Conservation (phyloP, 2,329 filamentous ascomycete species). For the Colletotrichum sp. region DNA sequence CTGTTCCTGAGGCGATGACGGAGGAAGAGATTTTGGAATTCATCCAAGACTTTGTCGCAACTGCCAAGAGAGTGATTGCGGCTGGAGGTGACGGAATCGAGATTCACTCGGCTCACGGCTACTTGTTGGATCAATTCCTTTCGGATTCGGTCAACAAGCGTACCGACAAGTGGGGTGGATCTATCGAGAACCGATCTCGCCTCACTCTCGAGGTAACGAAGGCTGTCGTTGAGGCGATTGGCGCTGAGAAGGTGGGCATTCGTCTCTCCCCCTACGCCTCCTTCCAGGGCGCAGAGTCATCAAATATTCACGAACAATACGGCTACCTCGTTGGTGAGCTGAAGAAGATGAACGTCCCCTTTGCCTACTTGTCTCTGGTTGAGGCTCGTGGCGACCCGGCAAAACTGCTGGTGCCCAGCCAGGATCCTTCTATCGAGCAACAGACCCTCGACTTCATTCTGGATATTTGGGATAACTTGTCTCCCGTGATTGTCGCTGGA, state of each 20-base stretch:
- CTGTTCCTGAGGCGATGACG: slow-evolving; percentile 63
- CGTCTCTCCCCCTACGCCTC: slow-evolving; percentile 38
- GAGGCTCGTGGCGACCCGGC: slow-evolving; percentile 30
- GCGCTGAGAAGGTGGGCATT: slow-evolving; percentile 42
- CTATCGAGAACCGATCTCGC: slow-evolving; percentile 51
- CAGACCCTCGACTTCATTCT: slow-evolving; percentile 33
- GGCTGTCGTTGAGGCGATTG: slow-evolving; percentile 20
- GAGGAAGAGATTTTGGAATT: slow-evolving; percentile 64
- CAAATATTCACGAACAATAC: slow-evolving; percentile 24
- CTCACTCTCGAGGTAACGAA: slow-evolving; percentile 51
- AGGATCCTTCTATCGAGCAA: slow-evolving; percentile 33
- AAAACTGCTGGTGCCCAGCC: slow-evolving; percentile 37
- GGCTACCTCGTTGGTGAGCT: slow-evolving; percentile 30
- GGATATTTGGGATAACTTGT: slow-evolving; percentile 31
- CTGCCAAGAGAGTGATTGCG: slow-evolving; percentile 54
- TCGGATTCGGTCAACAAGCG: slow-evolving; percentile 40
- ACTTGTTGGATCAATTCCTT: slow-evolving; percentile 64
- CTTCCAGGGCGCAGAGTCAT: slow-evolving; percentile 28
- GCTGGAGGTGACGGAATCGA: slow-evolving; percentile 72
- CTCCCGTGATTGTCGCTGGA: slow-evolving; percentile 31
- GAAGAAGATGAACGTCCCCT: slow-evolving; percentile 26
- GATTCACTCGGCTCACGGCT: slow-evolving; percentile 55
- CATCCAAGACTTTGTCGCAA: slow-evolving; percentile 59
- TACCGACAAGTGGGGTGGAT: slow-evolving; percentile 56
- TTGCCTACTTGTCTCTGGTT: slow-evolving; percentile 33